Base-by-base conservation (phyloP, 1,139 yeast species). In the Maudiozyma humilis region DNA sequence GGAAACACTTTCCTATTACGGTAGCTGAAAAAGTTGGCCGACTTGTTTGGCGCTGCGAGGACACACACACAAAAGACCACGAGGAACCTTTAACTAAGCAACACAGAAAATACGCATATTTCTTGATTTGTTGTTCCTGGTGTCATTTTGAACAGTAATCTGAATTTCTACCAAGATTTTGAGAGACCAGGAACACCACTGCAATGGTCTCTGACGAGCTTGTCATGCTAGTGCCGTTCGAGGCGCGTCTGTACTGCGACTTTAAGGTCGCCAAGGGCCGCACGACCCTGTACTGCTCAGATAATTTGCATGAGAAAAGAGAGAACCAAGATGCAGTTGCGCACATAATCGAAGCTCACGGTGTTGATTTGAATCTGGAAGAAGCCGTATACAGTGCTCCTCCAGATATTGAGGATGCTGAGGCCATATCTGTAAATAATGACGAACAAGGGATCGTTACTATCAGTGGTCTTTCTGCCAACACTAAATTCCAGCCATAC, bases 181-280 rank as follows among this genome's bases (percentile, higher is more conserved):
- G n/a, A n/a, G n/a, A n/a, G n/a, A n/a, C n/a, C n/a, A n/a, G n/a
- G n/a, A n/a, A n/a, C n/a, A n/a, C n/a, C n/a, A n/a, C n/a, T n/a
- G n/a, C n/a, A n/a, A 35, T 35, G 38, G 38, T 35, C 5, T 35
- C 38, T 8, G 38, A 35, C 17, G 31, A 20, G 15, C 27, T 20
- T 8, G 27, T 16, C 14, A 20, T 35, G 38, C 25, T 5, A 13
- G 23, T 29, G 15, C 30, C 31, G n/a, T 35, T 18, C 27, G 29
- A 35, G 38, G 15, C 38, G 12, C 31, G 27, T 18, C 14, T 35
- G 8, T 35, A 14, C 27, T 35, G 27, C 27, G 38, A 35, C 16
- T n/a, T 35, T 13, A 15, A 35, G 14, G 3, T 4, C 14, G 7
- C 25, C 4, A 15, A 35, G 12, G 38, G 15, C 19, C 12, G 15